A percentile compares a stretch with the other conserved stretches of the same genome.
These are phyloP conservation scores for Beauveria rudraprayagi DNA, from an alignment of 2,329 filamentous ascomycete genomes.

Conservation along the genomic window DNA sequence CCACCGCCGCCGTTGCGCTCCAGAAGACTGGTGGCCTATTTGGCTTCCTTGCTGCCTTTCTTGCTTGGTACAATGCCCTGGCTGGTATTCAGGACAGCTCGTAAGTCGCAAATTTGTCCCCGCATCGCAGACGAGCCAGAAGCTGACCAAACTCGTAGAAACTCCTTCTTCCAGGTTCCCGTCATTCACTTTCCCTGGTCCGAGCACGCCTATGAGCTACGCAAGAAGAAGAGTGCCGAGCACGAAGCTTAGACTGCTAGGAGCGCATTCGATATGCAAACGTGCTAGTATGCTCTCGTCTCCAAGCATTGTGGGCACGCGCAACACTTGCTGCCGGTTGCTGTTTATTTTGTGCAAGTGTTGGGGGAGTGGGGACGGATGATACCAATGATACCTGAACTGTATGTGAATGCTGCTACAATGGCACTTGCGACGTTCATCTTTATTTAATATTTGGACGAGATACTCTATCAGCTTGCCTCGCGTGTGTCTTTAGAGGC, in stretches of 20 bases:
- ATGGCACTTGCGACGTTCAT: not conserved
- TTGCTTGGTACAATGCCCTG: conserved; percentile 82
- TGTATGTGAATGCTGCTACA: not conserved
- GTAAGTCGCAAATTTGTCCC: conserved; percentile 30
- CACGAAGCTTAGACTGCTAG: not conserved
- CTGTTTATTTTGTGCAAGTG: not conserved
- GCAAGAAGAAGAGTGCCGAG: conserved; percentile 42
- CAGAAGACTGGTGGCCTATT: conserved; percentile 70
- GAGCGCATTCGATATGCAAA: not conserved
- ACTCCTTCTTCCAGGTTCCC: conserved; percentile 83
- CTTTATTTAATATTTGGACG: not conserved
- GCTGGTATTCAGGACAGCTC: conserved; percentile 70
- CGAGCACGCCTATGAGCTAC: conserved; percentile 58
- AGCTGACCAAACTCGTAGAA: conserved; percentile 47
- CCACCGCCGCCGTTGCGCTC: conserved; percentile 37
- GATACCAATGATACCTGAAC: conserved; percentile 33
- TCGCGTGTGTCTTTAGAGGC: not conserved
- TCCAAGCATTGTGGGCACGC: not conserved
- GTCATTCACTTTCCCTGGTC: conserved; percentile 96
- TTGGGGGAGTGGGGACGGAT: not conserved
- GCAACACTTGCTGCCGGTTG: not conserved
- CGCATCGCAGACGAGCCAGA: not conserved
- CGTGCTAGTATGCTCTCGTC: not conserved
- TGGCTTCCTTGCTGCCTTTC: conserved; percentile 70
- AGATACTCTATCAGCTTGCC: not conserved